phyloP scores from a whole-genome alignment of 768 basidiomycete genomes.

The Termitomyces sp. region DNA sequence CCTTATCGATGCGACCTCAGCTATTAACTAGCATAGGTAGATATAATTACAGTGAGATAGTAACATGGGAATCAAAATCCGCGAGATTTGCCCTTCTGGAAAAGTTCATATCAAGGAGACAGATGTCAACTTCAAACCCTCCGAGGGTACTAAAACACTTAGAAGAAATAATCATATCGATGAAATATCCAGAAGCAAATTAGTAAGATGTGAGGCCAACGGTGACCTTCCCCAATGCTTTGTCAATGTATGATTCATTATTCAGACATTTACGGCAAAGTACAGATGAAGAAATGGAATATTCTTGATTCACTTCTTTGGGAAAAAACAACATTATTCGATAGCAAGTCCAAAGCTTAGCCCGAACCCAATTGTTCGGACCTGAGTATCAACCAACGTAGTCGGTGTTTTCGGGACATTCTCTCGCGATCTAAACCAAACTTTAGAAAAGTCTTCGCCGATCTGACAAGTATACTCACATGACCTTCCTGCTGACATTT shows the following conservation, averaged over 20 bases:
- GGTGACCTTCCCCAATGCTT: neutral
- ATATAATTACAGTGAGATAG: no score
- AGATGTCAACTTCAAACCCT: neutral
- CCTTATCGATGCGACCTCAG: no score
- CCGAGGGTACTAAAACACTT: no score
- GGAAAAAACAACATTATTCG: conserved; percentile 8
- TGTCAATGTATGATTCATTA: neutral
- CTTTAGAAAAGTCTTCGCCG: conserved; percentile 5
- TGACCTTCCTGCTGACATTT: conserved; percentile 88
- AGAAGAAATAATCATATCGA: neutral
- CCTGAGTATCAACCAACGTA: conserved; percentile 39
- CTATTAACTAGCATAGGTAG: no score
- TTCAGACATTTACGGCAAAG: neutral
- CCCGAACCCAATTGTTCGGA: neutral
- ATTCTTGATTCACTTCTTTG: conserved; percentile 10
- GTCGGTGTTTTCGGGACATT: conserved; percentile 57
- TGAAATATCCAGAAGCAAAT: neutral
- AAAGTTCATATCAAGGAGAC: neutral
- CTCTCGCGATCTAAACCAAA: conserved; percentile 53
- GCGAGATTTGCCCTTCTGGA: no score
- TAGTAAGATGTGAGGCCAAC: neutral
- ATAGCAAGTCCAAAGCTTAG: conserved; percentile 10
- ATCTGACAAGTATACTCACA: conserved; percentile 42
- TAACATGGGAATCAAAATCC: no score
- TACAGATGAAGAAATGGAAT: conserved; percentile 1